Conservation (phyloP, 495 filamentous ascomycete species). For the Daldinia childiae region DNA sequence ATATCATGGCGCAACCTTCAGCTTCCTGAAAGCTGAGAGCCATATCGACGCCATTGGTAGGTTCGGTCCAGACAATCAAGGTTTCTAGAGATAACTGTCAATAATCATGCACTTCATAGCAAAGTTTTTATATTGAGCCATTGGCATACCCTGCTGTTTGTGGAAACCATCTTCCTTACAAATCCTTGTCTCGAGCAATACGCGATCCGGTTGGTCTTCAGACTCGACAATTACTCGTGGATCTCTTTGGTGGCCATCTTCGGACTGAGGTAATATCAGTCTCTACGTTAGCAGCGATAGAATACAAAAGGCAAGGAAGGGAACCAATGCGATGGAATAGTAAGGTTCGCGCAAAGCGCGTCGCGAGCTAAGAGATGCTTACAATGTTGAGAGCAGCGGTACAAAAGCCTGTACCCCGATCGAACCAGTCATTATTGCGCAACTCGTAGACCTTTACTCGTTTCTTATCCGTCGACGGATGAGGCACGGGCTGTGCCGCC, state of each 20-base stretch:
- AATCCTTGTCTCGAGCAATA: conserved; percentile 88
- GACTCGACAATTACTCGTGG: conserved; percentile 90
- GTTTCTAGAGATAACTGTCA: conserved; percentile 71
- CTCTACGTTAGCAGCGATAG: conserved; percentile 27
- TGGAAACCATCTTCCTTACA: conserved; percentile 96
- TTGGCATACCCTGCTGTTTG: conserved; percentile 88
- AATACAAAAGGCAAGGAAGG: conserved; percentile 5
- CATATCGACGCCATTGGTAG: conserved; percentile 85
- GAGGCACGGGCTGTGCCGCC: conserved; percentile 89
- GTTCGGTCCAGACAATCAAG: conserved; percentile 97
- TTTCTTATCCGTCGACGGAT: conserved; percentile 87
- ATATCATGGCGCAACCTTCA: conserved; percentile 91
- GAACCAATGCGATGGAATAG: conserved; percentile 14
- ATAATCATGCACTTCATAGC: conserved; percentile 7
- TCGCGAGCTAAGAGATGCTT: conserved; percentile 51
- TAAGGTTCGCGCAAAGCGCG: conserved; percentile 17
- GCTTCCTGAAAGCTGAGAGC: conserved; percentile 98
- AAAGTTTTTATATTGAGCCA: conserved; percentile 2
- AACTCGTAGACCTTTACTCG: conserved; percentile 99
- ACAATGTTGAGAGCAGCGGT: conserved; percentile 80
- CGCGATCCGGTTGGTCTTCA: conserved; percentile 85
- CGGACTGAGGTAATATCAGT: conserved; percentile 43
- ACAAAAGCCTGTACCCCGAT: conserved; percentile 96
- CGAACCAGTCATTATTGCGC: conserved; percentile 98
- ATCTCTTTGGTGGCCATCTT: conserved; percentile 67